A percentile compares a stretch with the other conserved stretches of the same genome.
phyloP scores from a whole-genome alignment of 345 rosid genomes.

The Carallia brachiata region DNA sequence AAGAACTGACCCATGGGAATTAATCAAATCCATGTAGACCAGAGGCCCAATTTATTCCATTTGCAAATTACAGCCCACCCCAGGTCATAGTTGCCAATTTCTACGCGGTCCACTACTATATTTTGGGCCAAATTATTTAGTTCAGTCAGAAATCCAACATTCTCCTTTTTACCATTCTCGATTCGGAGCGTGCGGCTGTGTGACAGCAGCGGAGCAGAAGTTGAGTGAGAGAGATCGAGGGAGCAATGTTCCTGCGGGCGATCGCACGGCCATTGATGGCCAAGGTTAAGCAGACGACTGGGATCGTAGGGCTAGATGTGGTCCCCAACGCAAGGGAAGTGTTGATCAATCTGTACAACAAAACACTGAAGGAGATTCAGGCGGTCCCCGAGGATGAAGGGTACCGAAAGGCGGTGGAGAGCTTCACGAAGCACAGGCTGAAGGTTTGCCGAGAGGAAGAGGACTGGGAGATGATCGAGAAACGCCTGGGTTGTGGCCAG shows the following conservation, averaged over 20 bases:
- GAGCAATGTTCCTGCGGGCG: constrained; percentile 63
- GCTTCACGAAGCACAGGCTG: constrained; percentile 78
- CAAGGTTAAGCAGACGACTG: constrained; percentile 85
- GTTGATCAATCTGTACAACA: constrained; percentile 64
- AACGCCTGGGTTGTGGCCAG: constrained; percentile 87
- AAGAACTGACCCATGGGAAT: too few relatives aligned
- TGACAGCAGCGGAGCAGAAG: background rate
- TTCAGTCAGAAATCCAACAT: too few relatives aligned
- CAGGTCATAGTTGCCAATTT: too few relatives aligned
- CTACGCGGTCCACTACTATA: too few relatives aligned
- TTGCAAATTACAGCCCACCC: too few relatives aligned
- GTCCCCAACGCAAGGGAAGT: constrained; percentile 92
- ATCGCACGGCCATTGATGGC: constrained; percentile 93
- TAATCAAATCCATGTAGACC: too few relatives aligned
- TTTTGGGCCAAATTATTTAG: too few relatives aligned
- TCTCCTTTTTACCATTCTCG: too few relatives aligned
- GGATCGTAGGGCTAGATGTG: constrained; percentile 92
- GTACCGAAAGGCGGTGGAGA: constrained; percentile 92
- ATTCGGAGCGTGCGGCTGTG: too few relatives aligned
- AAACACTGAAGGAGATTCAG: constrained; percentile 94
- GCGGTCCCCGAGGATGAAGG: constrained; percentile 95
- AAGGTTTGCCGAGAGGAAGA: constrained; percentile 73
- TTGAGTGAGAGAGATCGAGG: background rate
- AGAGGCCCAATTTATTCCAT: too few relatives aligned
- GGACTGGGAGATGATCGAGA: constrained; percentile 90